Conservation (phyloP, 2,329 filamentous ascomycete species). For the Akanthomyces dipterigenus region DNA sequence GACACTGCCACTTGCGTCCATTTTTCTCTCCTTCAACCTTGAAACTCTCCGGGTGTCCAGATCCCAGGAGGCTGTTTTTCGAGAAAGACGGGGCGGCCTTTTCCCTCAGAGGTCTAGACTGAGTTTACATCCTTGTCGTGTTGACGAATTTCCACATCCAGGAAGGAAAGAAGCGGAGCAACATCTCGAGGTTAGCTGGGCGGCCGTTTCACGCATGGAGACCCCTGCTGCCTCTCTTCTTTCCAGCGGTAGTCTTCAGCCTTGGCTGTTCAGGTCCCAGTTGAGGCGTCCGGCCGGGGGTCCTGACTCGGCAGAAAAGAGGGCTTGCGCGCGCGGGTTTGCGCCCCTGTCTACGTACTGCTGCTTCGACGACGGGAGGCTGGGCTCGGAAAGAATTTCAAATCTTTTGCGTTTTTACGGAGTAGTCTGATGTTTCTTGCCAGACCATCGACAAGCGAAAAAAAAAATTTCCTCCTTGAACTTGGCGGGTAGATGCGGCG, state of each 20-base stretch:
- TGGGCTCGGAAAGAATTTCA: not conserved
- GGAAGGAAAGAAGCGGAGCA: not conserved
- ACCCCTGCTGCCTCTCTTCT: not conserved
- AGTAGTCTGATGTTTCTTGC: too few species aligned
- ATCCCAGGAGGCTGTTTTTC: not conserved
- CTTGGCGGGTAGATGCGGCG: not conserved
- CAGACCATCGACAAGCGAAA: too few species aligned
- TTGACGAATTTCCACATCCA: not conserved
- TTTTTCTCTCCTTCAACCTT: not conserved
- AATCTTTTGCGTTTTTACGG: too few species aligned
- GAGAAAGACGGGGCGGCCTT: too few species aligned
- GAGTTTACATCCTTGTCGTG: not conserved
- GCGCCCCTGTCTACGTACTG: too few species aligned
- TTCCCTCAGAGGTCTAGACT: too few species aligned
- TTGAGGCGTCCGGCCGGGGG: not conserved
- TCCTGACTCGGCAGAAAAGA: not conserved
- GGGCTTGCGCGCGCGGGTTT: not conserved
- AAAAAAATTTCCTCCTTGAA: not conserved
- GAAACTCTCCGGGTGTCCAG: not conserved
- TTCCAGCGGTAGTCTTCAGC: not conserved
- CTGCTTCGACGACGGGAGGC: too few species aligned
- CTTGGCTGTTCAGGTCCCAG: not conserved
- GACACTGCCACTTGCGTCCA: not conserved
- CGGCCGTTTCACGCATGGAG: constrained; percentile 5
- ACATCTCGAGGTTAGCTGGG: not conserved